These are phyloP conservation scores for Oryza australiensis DNA, from an alignment of 176 grass and related monocot species.

Conservation along the genomic window DNA sequence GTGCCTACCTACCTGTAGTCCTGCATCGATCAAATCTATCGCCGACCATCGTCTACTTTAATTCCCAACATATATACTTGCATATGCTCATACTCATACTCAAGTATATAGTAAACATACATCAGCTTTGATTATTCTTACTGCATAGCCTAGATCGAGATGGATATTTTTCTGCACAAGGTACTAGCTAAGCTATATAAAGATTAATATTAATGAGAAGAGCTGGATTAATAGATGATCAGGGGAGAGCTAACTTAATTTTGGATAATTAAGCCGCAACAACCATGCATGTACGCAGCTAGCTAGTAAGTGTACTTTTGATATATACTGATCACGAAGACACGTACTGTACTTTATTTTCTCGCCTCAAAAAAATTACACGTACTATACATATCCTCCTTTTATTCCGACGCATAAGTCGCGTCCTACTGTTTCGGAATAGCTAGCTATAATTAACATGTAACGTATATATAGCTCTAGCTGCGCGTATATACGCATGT, in stretches of 20 bases:
- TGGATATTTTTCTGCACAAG: not conserved
- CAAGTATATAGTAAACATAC: not conserved
- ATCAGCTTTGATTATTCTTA: not conserved
- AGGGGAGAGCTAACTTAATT: not conserved
- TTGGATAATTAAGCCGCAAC: slow-evolving; percentile 28
- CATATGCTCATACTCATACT: not conserved
- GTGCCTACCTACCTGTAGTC: slow-evolving; percentile 14
- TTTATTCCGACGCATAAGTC: slow-evolving; percentile 33
- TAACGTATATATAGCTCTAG: not conserved
- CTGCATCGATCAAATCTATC: slow-evolving; percentile 8
- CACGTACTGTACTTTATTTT: slow-evolving; percentile 25
- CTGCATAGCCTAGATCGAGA: not conserved
- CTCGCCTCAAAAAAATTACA: not conserved
- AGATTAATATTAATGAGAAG: not conserved
- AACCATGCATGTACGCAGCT: slow-evolving; percentile 12
- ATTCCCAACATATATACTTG: not conserved
- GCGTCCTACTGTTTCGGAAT: not conserved
- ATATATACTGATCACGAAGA: slow-evolving; percentile 28
- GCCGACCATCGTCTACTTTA: slow-evolving; percentile 32
- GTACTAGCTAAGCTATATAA: not conserved
- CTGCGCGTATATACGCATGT: not conserved
- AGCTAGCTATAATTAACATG: slow-evolving; percentile 10
- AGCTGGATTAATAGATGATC: no score
- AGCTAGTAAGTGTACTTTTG: not conserved
- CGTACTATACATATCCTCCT: not conserved